A percentile compares a stretch with the other conserved stretches of the same genome.
These are phyloP conservation scores for Naganishia liquefaciens DNA, from an alignment of 1,284 basidiomycete genomes.

Conservation along the genomic window DNA sequence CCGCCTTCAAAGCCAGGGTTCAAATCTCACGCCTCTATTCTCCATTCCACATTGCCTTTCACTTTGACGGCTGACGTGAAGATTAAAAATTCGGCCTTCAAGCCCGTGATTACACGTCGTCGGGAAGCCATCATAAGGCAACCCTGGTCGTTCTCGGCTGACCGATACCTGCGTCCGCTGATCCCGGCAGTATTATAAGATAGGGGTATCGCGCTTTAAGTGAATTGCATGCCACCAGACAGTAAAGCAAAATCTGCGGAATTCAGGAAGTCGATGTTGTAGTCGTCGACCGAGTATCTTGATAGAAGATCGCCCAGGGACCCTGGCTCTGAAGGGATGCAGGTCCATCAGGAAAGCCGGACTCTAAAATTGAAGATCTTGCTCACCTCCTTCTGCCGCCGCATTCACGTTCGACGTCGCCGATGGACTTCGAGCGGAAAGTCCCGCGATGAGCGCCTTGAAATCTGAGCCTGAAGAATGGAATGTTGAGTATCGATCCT, in stretches of 20 bases:
- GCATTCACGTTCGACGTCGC: constrained; percentile 4
- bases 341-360: not conserved
- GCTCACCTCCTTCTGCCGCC: constrained; percentile 14
- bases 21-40: too few species aligned
- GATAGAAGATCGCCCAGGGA: constrained; percentile 21
- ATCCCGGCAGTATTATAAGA: not conserved
- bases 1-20: too few species aligned
- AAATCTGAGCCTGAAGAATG: constrained; percentile 8
- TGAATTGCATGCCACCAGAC: not conserved
- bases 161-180: too few species aligned
- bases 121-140: too few species aligned
- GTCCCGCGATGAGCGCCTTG: constrained; percentile 13
- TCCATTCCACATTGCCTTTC: too few species aligned
- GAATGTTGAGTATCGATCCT: not conserved
- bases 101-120: too few species aligned
- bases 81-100: too few species aligned
- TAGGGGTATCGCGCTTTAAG: not conserved
- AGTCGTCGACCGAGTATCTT: constrained; percentile 21
- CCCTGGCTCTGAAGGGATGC: constrained; percentile 2
- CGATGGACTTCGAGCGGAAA: constrained; percentile 14
- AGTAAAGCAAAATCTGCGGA: constrained; percentile 15
- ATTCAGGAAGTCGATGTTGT: constrained; percentile 24
- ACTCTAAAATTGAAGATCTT: too few species aligned
- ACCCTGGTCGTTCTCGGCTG: too few species aligned
- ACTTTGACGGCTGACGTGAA: too few species aligned